Base-by-base conservation (phyloP, 202 grass and related monocot genomes). In the Carex arenaria region DNA sequence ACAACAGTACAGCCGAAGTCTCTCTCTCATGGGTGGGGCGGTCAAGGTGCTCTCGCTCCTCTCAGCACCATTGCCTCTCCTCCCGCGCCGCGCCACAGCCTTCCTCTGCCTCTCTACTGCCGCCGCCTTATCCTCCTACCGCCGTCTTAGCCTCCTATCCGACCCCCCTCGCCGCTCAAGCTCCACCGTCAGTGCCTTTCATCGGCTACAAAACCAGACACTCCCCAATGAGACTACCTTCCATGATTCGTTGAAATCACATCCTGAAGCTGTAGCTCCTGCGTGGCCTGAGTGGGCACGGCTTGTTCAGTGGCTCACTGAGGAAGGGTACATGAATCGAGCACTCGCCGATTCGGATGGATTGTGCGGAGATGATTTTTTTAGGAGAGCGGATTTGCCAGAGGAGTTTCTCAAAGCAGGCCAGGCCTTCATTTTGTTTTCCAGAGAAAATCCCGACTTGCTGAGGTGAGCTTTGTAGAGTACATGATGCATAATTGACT, bases 1-100 rank as follows among this genome's bases (percentile, higher is more conserved):
- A 22, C 82, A 86, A 71, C 83, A n/a, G 38, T 4, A 22, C 82
- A 86, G 78, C 83, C 26, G 38, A 17, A 56, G 30, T 34, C 43
- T 31, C 38, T 74, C 36, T 64, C 62, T 65, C 82, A 98, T 98
- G 96, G 93, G 90, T 78, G 89, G 93, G 78, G 85, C 89, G 68
- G 84, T 84, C 80, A 95, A 87, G 85, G 82, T 95, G 67, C 67
- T 98, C 31, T 85, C 87, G 11, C 82, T 92, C 83, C 78, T 95
- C 83, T 82, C 92, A 28, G 66, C 87, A 42, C 90, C 91, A 52
- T 90, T 90, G 14, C 83, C 89, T 51, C 89, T 88, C 77, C 84
- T 90, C 82, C 88, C 84, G 60, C 91, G 84, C 36, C 85, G 84
- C 66, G 64, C 85, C 20, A 70, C 86, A 15, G 28, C 87, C 51